phyloP scores from a whole-genome alignment of 495 filamentous ascomycete genomes.

The Gamarada debralockiae region DNA sequence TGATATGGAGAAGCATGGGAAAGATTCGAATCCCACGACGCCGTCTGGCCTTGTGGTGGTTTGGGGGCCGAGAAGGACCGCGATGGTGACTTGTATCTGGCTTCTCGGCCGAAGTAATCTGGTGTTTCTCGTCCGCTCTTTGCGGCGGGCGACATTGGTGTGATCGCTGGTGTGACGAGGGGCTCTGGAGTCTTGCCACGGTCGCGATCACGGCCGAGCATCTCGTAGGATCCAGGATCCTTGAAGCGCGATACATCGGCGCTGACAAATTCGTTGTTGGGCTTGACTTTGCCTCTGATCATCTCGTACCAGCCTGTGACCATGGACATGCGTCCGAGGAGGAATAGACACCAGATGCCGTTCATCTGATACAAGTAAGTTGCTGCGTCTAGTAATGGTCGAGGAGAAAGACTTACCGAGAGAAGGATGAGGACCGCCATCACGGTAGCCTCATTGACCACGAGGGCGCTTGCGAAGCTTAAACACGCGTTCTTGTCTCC shows the following conservation, averaged over 20 bases:
- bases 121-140: slow-evolving; percentile 32
- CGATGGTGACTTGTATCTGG: slow-evolving; percentile 50
- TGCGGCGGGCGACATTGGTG: slow-evolving; percentile 37
- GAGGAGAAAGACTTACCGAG: slow-evolving; percentile 48
- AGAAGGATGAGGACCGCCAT: slow-evolving; percentile 79
- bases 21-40: slow-evolving; percentile 32
- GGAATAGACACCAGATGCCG: slow-evolving; percentile 77
- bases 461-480: slow-evolving; percentile 47
- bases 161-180: slow-evolving; percentile 29
- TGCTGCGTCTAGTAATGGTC: background rate
- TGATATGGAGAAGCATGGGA: slow-evolving; percentile 27
- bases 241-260: slow-evolving; percentile 69
- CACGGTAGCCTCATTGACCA: slow-evolving; percentile 71
- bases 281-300: slow-evolving; percentile 39
- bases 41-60: slow-evolving; percentile 33
- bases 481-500: slow-evolving; percentile 67
- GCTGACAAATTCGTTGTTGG: slow-evolving; percentile 75
- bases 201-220: slow-evolving; percentile 59
- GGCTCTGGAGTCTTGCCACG: slow-evolving; percentile 42
- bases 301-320: slow-evolving; percentile 78
- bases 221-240: slow-evolving; percentile 70
- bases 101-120: slow-evolving; percentile 47
- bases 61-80: slow-evolving; percentile 58
- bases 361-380: slow-evolving; percentile 52
- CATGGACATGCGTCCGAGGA: slow-evolving; percentile 80